phyloP scores from a whole-genome alignment of 2,329 filamentous ascomycete species.

The Scedosporium minutisporum region DNA sequence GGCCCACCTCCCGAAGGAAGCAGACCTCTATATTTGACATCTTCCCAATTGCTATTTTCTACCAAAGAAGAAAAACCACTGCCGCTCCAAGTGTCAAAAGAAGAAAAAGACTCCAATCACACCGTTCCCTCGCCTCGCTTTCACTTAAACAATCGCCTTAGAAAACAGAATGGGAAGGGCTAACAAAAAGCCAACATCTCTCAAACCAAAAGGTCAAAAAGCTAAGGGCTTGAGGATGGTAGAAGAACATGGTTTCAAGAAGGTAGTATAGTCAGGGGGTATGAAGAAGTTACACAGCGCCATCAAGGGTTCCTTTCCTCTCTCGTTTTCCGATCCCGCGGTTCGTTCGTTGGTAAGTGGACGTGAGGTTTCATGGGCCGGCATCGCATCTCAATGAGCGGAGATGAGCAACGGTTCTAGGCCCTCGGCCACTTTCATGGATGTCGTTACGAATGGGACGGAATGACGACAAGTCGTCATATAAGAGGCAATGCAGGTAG shows the following conservation, averaged over 20 bases:
- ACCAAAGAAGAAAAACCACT: neutral
- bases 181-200: neutral
- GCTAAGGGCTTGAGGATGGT: neutral
- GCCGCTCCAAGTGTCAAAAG: neutral
- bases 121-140: neutral
- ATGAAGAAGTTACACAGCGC: slow-evolving; percentile 2
- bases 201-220: neutral
- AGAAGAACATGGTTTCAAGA: neutral
- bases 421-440: no score
- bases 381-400: neutral
- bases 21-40: neutral
- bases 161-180: neutral
- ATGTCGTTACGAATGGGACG: neutral
- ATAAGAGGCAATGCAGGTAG: neutral
- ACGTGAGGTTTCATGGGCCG: neutral
- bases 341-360: neutral
- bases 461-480: neutral
- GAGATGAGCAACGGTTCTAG: neutral
- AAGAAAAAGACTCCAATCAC: neutral
- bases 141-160: neutral
- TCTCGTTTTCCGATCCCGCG: neutral
- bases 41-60: neutral
- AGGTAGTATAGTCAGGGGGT: neutral
- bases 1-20: neutral
- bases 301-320: neutral